Percentiles rank a stretch among this genome's conserved stretches.
Evolutionary conservation across 345 rosid genomes (phyloP).

Genomic region (Arabis hirsuta): DNA sequence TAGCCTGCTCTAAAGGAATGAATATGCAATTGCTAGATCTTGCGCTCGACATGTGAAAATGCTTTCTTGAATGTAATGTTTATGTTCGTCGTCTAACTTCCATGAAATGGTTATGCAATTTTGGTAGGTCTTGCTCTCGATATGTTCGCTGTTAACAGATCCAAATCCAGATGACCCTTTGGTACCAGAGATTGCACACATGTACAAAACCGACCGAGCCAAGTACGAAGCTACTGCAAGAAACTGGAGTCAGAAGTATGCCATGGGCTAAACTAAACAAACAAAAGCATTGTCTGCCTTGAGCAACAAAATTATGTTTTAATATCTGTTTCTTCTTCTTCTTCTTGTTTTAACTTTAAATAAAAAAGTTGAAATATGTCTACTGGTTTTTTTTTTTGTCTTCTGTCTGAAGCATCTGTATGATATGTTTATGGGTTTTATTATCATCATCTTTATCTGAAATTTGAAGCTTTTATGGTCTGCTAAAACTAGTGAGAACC

Average conservation of each 20-base stretch:
- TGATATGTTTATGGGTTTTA: conserved; percentile 6
- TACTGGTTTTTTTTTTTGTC: background rate
- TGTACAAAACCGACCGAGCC: conserved; percentile 44
- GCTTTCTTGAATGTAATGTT: background rate
- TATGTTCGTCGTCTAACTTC: background rate
- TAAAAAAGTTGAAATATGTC: conserved; percentile 4
- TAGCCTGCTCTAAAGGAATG: background rate
- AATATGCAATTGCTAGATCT: conserved; percentile 17
- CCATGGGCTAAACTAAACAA: conserved; percentile 33
- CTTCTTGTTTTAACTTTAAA: background rate
- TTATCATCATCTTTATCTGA: conserved; percentile 5
- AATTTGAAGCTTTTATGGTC: background rate
- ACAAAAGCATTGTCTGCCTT: conserved; percentile 5
- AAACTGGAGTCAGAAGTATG: conserved; percentile 41
- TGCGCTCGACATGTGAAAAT: conserved; percentile 37
- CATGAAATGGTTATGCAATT: background rate
- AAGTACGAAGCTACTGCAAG: conserved; percentile 40
- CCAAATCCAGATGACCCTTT: conserved; percentile 46
- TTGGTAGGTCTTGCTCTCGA: conserved; percentile 44
- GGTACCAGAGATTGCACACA: conserved; percentile 48
- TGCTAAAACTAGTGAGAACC: too few species aligned
- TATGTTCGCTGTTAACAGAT: conserved; percentile 43
- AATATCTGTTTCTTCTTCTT: conserved; percentile 6
- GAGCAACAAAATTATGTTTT: background rate
- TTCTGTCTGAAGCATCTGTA: background rate